Evolutionary conservation across 176 grass and related monocot species (phyloP).

Genomic region (Leersia perrieri): DNA sequence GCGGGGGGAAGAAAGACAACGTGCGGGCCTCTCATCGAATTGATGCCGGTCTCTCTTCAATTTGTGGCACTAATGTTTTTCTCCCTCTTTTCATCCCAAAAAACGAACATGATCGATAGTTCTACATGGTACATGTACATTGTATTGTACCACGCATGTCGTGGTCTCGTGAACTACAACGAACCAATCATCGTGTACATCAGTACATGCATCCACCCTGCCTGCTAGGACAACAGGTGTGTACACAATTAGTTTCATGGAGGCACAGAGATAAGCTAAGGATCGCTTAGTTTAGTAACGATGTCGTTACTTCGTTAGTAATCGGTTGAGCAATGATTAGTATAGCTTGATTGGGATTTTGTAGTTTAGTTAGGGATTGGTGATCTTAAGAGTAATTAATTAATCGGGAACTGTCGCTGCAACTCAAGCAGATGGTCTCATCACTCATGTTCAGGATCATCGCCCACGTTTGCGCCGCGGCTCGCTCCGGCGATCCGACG

Average conservation of each 20-base stretch:
- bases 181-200: not conserved
- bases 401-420: not conserved
- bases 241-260: too few species aligned
- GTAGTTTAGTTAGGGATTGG: not conserved
- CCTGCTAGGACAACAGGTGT: not conserved
- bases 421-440: not conserved
- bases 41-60: not conserved
- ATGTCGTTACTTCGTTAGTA: too few species aligned
- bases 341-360: not conserved
- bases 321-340: not conserved
- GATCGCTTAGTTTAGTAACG: too few species aligned
- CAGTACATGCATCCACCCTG: too few species aligned
- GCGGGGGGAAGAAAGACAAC: not conserved
- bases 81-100: not conserved
- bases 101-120: too few species aligned
- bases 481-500: not conserved
- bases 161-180: not conserved
- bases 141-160: not conserved
- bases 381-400: not conserved
- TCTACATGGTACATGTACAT: too few species aligned
- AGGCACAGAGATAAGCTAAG: too few species aligned
- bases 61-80: not conserved
- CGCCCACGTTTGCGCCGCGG: conserved; percentile 9
- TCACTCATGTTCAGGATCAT: not conserved
- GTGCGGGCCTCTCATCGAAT: not conserved